Conservation (phyloP, 2,329 filamentous ascomycete genomes). For the Hymenoscyphus linearis region DNA sequence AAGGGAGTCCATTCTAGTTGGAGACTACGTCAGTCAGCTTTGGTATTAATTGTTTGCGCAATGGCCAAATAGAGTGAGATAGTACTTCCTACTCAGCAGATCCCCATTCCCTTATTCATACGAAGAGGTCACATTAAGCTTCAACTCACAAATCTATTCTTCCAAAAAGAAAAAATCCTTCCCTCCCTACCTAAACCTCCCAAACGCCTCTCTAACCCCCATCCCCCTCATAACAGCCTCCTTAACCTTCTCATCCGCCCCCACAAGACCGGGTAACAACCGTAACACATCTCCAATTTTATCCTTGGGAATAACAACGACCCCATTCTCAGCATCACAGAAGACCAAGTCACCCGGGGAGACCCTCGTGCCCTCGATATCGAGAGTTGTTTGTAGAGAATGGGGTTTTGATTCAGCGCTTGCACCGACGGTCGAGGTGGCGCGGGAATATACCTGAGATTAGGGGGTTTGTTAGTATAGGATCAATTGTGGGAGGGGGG, state of each 20-base stretch:
- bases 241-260: slow-evolving; percentile 56
- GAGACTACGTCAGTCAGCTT: no score
- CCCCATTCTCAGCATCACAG: slow-evolving; percentile 63
- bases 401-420: slow-evolving; percentile 52
- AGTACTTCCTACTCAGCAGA: no score
- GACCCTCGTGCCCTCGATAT: slow-evolving; percentile 40
- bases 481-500: not conserved
- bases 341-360: slow-evolving; percentile 62
- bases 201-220: slow-evolving; percentile 62
- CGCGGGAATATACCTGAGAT: slow-evolving; percentile 48
- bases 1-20: no score
- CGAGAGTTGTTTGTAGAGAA: slow-evolving; percentile 43
- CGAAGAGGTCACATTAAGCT: no score
- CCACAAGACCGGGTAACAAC: slow-evolving; percentile 34
- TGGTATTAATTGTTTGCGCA: no score
- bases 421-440: slow-evolving; percentile 52
- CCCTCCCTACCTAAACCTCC: slow-evolving; percentile 28
- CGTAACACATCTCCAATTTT: slow-evolving; percentile 56
- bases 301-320: slow-evolving; percentile 60
- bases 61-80: no score
- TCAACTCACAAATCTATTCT: no score
- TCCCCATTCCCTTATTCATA: no score
- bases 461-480: not conserved
- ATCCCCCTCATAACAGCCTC: slow-evolving; percentile 58
- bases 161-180: no score